Base-by-base conservation (phyloP, 1,284 basidiomycete genomes). In the Erythrobasidium hasegawianum region DNA sequence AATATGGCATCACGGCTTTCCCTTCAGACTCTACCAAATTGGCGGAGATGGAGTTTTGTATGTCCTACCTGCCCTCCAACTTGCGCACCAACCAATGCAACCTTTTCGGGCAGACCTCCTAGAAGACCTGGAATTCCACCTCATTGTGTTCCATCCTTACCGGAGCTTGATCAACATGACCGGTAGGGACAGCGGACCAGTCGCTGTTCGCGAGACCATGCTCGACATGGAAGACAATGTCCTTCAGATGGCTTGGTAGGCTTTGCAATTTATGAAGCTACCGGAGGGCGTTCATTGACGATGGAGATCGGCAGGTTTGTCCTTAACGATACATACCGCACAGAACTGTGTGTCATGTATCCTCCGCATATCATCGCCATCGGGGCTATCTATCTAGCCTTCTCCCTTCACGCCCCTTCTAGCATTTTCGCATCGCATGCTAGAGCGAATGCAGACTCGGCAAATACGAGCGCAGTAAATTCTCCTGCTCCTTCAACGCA, bases 1-100 rank as follows among this genome's bases (percentile, higher is more conserved):
- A 73, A 57, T 73, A 73, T 69, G 83, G 83, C 14, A 80, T 87
- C 73, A 87, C 88, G 74, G 79, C 83, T 38, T 91, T 95, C 73
- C 86, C 89, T 0, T 83, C 86, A 0, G 92, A 97, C 75, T 70
- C 73, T 24, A 84, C 87, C n/a, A 91, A 90, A 74, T 80, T 98
- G 4, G 95, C 94, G 3, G 94, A 97, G 77, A 97, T 97, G 94
- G 95, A 97, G 77, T 97, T 97, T 79, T 97, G 68, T 66, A 18
- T 55, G 68, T 57, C 33, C 7, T 16, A 20, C 10, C 13, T 13
- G n/a, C 18, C 14, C 18, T 33, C 27, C 9, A 24, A 43, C 49
- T 16, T 47, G 14, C 8, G 13, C 18, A 54, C 9, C 26, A 8
- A 27, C 7, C n/a, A 9, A 33, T 43, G 18, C 39, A 33, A 3